These are phyloP conservation scores for Botrytis hyacinthi DNA, from an alignment of 2,329 filamentous ascomycete genomes.

Conservation along the genomic window DNA sequence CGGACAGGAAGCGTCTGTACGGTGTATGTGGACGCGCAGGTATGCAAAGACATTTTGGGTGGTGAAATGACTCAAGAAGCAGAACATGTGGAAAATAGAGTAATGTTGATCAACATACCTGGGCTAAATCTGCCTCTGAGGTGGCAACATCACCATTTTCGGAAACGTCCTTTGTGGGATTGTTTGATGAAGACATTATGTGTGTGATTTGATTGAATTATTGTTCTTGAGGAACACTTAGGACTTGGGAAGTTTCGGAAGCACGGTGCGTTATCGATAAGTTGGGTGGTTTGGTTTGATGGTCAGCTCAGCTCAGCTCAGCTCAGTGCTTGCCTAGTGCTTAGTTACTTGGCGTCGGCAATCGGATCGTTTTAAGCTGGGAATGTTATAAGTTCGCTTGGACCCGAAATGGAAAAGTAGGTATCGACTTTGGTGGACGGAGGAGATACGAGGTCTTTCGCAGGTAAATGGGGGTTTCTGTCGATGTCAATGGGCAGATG, in stretches of 20 bases:
- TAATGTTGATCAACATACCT: conserved; percentile 9
- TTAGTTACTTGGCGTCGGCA: not conserved
- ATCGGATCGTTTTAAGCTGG: not conserved
- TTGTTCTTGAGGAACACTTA: not conserved
- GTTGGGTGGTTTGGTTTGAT: not conserved
- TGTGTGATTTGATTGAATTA: not conserved
- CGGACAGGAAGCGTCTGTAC: not conserved
- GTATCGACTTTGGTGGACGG: not conserved
- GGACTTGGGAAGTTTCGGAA: not conserved
- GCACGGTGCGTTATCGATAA: conserved; percentile 12
- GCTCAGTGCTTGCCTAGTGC: not conserved
- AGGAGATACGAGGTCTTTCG: not conserved
- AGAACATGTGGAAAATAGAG: not conserved
- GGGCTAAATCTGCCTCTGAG: conserved; percentile 11
- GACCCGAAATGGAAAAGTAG: not conserved
- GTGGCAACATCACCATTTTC: not conserved
- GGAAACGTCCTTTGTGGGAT: not conserved
- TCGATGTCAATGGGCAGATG: not conserved
- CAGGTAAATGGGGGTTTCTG: not conserved
- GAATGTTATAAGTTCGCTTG: not conserved
- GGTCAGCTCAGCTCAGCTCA: not conserved
- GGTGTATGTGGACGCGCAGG: not conserved
- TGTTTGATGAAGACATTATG: conserved; percentile 4
- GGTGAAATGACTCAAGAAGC: not conserved
- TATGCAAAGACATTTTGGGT: not conserved